Evolutionary conservation across 2,329 filamentous ascomycete genomes (phyloP).

Genomic region (Aspergillus cejpii): DNA sequence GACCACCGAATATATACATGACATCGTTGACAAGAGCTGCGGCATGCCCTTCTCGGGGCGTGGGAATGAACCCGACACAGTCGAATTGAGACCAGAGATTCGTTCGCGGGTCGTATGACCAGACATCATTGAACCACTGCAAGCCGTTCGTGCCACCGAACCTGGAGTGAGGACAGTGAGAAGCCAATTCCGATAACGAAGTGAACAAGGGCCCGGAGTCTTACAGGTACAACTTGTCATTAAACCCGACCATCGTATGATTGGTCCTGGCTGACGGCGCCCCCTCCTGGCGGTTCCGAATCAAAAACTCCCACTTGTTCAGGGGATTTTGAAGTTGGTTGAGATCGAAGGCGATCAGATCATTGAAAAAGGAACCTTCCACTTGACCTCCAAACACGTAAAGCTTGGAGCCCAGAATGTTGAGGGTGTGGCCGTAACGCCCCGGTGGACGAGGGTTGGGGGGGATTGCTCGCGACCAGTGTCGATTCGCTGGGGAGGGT

Average conservation of each 20-base stretch:
- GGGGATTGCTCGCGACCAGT: slow-evolving; percentile 93
- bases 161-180: slow-evolving; percentile 40
- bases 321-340: slow-evolving; percentile 87
- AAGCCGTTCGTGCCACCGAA: slow-evolving; percentile 96
- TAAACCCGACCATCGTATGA: slow-evolving; percentile 83
- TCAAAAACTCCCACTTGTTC: slow-evolving; percentile 92
- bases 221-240: slow-evolving; percentile 89
- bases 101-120: slow-evolving; percentile 79
- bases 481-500: slow-evolving; percentile 68
- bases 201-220: slow-evolving; percentile 30
- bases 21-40: slow-evolving; percentile 91
- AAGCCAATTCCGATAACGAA: neutral
- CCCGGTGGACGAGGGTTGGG: slow-evolving; percentile 79
- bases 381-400: slow-evolving; percentile 97
- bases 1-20: slow-evolving; percentile 98
- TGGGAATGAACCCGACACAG: slow-evolving; percentile 95
- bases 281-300: slow-evolving; percentile 60
- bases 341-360: slow-evolving; percentile 87
- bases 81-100: slow-evolving; percentile 86
- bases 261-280: slow-evolving; percentile 76
- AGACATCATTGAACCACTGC: slow-evolving; percentile 98
- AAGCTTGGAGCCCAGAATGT: slow-evolving; percentile 93
- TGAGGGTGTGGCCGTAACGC: slow-evolving; percentile 91
- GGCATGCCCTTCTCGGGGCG: slow-evolving; percentile 87
- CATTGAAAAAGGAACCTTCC: slow-evolving; percentile 97